A percentile compares a stretch with the other conserved stretches of the same genome.
phyloP scores from a whole-genome alignment of 164 flowering plant genomes.

The Umbellularia californica region DNA sequence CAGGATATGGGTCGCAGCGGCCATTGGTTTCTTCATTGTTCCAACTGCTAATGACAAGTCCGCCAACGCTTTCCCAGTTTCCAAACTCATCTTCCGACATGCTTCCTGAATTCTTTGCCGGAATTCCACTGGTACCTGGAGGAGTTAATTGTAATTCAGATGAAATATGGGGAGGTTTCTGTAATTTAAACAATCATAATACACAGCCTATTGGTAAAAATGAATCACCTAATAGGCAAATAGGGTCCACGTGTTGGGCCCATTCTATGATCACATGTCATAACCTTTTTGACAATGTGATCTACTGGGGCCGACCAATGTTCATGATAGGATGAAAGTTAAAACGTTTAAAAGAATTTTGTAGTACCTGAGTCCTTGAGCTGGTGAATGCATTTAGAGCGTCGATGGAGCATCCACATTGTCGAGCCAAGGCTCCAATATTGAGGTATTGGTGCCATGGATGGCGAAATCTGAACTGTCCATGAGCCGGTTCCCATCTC shows the following conservation, averaged over 20 bases:
- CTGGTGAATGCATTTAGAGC: constrained; percentile 43
- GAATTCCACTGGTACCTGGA: constrained; percentile 26
- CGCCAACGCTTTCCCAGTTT: constrained; percentile 34
- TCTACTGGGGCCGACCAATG: too few species aligned
- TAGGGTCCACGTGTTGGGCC: too few species aligned
- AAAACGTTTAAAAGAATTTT: not conserved
- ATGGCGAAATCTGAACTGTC: constrained; percentile 54
- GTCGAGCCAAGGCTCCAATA: constrained; percentile 47
- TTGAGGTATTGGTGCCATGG: constrained; percentile 83
- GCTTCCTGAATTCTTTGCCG: constrained; percentile 24
- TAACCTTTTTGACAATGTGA: too few species aligned
- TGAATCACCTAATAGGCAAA: too few species aligned
- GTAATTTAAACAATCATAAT: too few species aligned
- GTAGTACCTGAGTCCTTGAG: constrained; percentile 39
- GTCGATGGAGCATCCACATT: constrained; percentile 69
- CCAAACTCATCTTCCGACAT: constrained; percentile 22
- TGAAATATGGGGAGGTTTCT: too few species aligned
- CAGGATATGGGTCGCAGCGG: not conserved
- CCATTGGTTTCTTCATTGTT: constrained; percentile 6
- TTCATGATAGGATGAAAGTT: too few species aligned
- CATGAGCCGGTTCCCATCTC: constrained; percentile 80
- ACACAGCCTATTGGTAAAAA: too few species aligned
- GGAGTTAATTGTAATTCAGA: constrained; percentile 1
- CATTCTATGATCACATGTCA: too few species aligned
- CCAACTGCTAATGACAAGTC: constrained; percentile 38